phyloP scores from a whole-genome alignment of 129 eudicot species.

The Helianthus annuus region DNA sequence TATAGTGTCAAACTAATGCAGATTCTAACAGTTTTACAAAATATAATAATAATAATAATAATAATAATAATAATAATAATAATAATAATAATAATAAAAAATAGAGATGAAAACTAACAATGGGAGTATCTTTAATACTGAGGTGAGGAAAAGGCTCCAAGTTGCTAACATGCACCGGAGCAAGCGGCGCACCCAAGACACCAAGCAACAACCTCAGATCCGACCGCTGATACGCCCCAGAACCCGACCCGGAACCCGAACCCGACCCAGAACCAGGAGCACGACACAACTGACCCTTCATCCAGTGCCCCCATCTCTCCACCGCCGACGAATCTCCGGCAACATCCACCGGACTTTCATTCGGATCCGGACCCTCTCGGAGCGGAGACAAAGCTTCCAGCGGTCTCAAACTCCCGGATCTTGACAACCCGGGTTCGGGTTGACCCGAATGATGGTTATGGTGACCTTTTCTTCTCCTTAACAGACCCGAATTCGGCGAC shows the following conservation, averaged over 20 bases:
- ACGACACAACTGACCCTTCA: constrained; percentile 60
- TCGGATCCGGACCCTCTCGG: constrained; percentile 79
- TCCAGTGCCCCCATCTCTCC: constrained; percentile 79
- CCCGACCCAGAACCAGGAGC: constrained; percentile 52
- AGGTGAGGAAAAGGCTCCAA: constrained; percentile 79
- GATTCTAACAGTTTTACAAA: neutral
- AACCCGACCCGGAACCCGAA: constrained; percentile 32
- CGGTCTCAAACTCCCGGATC: constrained; percentile 77
- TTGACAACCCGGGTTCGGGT: constrained; percentile 54
- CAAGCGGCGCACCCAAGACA: constrained; percentile 90
- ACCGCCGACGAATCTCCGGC: constrained; percentile 44
- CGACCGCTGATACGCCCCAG: constrained; percentile 43
- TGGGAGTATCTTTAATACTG: constrained; percentile 83
- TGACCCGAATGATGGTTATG: constrained; percentile 31
- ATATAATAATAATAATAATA: neutral
- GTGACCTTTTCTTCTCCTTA: constrained; percentile 35
- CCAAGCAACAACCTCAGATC: constrained; percentile 93
- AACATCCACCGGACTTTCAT: constrained; percentile 35
- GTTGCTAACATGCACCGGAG: constrained; percentile 88
- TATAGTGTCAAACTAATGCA: neutral
- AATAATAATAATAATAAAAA: neutral
- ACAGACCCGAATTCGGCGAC: constrained; percentile 62
- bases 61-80: neutral
- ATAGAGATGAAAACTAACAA: constrained; percentile 51
- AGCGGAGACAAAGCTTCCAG: constrained; percentile 71